Evolutionary conservation across 2,329 filamentous ascomycete species (phyloP).

Genomic region (Hyphodiscus sp.): DNA sequence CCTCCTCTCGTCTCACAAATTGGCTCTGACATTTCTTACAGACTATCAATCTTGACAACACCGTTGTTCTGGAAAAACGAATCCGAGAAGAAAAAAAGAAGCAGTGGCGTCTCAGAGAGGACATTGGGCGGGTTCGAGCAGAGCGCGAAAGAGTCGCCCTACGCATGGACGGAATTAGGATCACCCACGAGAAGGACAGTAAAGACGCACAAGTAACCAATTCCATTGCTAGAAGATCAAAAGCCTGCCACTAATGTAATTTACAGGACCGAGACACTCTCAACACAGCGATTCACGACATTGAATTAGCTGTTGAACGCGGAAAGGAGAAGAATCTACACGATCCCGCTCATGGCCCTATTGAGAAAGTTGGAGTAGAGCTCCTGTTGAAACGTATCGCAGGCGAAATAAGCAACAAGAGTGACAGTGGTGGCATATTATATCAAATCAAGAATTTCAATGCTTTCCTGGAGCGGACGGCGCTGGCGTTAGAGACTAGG

Average conservation of each 20-base stretch:
- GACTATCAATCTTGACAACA: constrained; percentile 54
- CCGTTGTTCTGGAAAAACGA: constrained; percentile 50
- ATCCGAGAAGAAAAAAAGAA: constrained; percentile 51
- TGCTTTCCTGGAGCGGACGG: constrained; percentile 54
- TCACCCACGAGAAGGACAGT: constrained; percentile 50
- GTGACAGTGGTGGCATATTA: constrained; percentile 45
- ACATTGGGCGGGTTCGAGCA: constrained; percentile 51
- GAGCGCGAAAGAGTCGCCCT: constrained; percentile 57
- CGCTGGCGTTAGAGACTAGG: constrained; percentile 44
- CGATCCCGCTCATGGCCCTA: constrained; percentile 41
- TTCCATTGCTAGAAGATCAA: constrained; percentile 4
- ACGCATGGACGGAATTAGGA: constrained; percentile 56
- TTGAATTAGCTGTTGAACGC: constrained; percentile 50
- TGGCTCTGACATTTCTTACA: constrained; percentile 22
- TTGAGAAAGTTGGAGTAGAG: constrained; percentile 51
- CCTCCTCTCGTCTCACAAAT: background rate
- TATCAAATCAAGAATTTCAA: constrained; percentile 56
- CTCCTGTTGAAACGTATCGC: constrained; percentile 48
- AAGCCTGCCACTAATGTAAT: constrained; percentile 5
- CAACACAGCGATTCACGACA: constrained; percentile 54
- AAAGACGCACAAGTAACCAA: constrained; percentile 43
- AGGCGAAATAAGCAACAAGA: constrained; percentile 44
- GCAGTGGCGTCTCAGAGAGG: constrained; percentile 48
- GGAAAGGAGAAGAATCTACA: constrained; percentile 43
- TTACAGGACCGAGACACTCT: constrained; percentile 40